phyloP scores from a whole-genome alignment of 768 basidiomycete species.

The Tricholoma bakamatsutake region DNA sequence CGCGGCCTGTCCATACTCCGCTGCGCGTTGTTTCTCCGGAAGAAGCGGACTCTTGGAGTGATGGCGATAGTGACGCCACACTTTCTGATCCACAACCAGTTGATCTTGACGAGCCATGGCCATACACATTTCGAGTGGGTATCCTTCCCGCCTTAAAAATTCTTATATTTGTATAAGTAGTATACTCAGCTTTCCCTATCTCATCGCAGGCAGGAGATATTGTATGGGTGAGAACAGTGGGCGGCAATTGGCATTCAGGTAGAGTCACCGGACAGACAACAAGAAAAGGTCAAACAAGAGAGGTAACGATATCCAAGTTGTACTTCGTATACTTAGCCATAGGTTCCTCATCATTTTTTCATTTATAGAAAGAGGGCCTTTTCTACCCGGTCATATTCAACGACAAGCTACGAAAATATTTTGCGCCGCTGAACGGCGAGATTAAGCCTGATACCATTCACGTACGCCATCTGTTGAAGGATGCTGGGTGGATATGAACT shows the following conservation, averaged over 20 bases:
- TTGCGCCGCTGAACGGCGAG: constrained; percentile 60
- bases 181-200: background rate
- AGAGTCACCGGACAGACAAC: constrained; percentile 39
- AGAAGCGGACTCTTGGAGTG: constrained; percentile 30
- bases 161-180: background rate
- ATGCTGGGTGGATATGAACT: constrained; percentile 40
- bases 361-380: constrained; percentile 38
- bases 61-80: constrained; percentile 27
- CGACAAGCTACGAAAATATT: constrained; percentile 48
- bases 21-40: constrained; percentile 29
- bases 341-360: constrained; percentile 1
- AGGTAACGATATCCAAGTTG: constrained; percentile 26
- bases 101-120: constrained; percentile 45
- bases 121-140: constrained; percentile 47
- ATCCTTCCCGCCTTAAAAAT: background rate
- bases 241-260: constrained; percentile 49
- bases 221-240: constrained; percentile 48
- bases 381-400: constrained; percentile 51
- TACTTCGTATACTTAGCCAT: no score
- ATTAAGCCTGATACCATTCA: constrained; percentile 53
- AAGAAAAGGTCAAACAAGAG: constrained; percentile 39
- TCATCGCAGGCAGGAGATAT: constrained; percentile 34
- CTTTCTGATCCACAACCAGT: constrained; percentile 26
- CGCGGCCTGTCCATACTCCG: constrained; percentile 6
- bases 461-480: constrained; percentile 40